Percentiles rank a stretch among this genome's conserved stretches.
phyloP scores from a whole-genome alignment of 345 rosid genomes.

The Aegle marmelos region DNA sequence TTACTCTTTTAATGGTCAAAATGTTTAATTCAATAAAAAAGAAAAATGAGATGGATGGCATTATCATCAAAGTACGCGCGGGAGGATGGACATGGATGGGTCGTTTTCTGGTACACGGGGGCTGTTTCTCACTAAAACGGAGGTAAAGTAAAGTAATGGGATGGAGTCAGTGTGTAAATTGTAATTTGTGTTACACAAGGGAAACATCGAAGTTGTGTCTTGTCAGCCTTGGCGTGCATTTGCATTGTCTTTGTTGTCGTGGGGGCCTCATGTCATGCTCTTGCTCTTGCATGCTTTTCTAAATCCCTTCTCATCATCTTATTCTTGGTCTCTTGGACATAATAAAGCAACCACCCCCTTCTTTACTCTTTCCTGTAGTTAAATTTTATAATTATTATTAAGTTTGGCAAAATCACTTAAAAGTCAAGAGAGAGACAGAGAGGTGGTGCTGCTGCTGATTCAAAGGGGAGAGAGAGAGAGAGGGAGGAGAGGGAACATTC shows the following conservation, averaged over 20 bases:
- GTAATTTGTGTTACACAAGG: conserved; percentile 7
- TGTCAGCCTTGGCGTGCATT: conserved; percentile 45
- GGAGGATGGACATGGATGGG: conserved; percentile 25
- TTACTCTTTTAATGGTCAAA: background rate
- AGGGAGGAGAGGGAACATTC: conserved; percentile 36
- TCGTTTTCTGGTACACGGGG: conserved; percentile 41
- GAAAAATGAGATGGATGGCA: conserved; percentile 33
- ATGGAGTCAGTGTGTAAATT: conserved; percentile 25
- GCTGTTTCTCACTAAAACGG: conserved; percentile 14
- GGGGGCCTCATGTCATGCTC: background rate
- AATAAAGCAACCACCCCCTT: background rate
- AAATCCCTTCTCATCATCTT: background rate
- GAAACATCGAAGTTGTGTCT: conserved; percentile 27
- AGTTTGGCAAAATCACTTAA: background rate
- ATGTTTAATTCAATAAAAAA: background rate
- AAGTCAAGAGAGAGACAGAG: background rate
- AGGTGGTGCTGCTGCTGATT: conserved; percentile 46
- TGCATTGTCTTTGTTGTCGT: background rate
- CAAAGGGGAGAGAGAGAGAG: conserved; percentile 34
- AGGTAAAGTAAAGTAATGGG: background rate
- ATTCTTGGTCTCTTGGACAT: too few relatives aligned
- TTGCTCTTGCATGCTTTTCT: background rate
- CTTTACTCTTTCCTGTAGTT: background rate
- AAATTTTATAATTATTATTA: too few relatives aligned
- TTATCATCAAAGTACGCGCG: conserved; percentile 34